phyloP scores from a whole-genome alignment of 352 stramenopile genomes.

The Globisporangium uncinulatum region DNA sequence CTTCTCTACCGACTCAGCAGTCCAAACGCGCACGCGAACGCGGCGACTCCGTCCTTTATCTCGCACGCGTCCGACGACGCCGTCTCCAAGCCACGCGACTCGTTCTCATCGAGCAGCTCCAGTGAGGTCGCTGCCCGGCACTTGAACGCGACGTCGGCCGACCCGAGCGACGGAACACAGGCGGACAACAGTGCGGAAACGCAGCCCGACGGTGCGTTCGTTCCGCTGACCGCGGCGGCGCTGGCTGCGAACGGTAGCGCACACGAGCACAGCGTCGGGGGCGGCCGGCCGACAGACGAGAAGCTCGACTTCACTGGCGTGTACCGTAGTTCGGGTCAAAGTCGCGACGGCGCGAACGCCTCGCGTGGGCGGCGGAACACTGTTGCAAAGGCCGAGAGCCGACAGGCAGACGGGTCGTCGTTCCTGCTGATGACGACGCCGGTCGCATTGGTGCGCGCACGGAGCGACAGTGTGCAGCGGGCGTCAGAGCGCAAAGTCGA shows the following conservation, averaged over 20 bases:
- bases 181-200: no score
- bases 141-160: background rate
- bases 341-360: constrained; percentile 12
- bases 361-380: background rate
- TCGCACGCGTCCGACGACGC: constrained; percentile 8
- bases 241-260: background rate
- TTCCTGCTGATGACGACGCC: constrained; percentile 4
- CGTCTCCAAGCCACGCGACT: constrained; percentile 11
- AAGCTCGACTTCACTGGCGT: constrained; percentile 49
- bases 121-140: constrained; percentile 5
- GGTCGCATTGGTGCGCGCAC: constrained; percentile 20
- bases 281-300: constrained; percentile 19
- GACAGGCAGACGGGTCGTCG: background rate
- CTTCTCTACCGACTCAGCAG: constrained; percentile 1
- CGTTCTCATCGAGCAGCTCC: constrained; percentile 26
- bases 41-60: constrained; percentile 10
- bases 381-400: background rate
- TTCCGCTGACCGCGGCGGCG: background rate
- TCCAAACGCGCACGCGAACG: constrained; percentile 4
- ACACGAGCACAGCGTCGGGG: background rate
- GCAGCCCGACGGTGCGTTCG: background rate
- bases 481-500: constrained; percentile 38
- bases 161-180: background rate
- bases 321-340: constrained; percentile 31
- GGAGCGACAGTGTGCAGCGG: constrained; percentile 33